phyloP scores from a whole-genome alignment of 2,329 filamentous ascomycete species.

The Westerdykella sp. region DNA sequence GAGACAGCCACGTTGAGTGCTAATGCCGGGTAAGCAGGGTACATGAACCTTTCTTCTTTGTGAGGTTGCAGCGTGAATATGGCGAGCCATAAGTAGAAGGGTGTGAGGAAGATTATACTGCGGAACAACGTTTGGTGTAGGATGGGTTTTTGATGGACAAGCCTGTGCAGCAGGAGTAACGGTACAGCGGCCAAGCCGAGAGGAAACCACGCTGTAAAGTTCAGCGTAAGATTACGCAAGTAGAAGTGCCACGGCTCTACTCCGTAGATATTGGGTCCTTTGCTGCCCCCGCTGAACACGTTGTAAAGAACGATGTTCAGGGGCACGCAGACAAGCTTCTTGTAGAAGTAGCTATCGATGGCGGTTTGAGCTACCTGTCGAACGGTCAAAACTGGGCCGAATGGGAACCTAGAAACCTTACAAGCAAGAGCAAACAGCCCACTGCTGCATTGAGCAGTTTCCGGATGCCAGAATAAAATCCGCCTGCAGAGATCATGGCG shows the following conservation, averaged over 20 bases:
- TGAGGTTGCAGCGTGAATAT: slow-evolving; percentile 92
- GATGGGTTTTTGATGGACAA: slow-evolving; percentile 54
- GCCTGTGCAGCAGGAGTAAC: slow-evolving; percentile 66
- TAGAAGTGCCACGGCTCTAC: slow-evolving; percentile 98
- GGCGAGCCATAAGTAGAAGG: slow-evolving; percentile 89
- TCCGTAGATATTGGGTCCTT: slow-evolving; percentile 86
- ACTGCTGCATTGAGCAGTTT: slow-evolving; percentile 62
- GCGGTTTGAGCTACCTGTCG: slow-evolving; percentile 60
- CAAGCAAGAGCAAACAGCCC: slow-evolving; percentile 61
- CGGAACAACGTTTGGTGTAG: slow-evolving; percentile 66
- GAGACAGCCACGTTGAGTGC: slow-evolving; percentile 82
- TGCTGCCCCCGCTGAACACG: slow-evolving; percentile 70
- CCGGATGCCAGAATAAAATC: slow-evolving; percentile 53
- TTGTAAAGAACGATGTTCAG: slow-evolving; percentile 97
- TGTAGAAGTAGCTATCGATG: slow-evolving; percentile 81
- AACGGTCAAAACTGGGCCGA: not conserved
- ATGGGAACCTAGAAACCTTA: slow-evolving; percentile 40
- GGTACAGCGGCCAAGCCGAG: slow-evolving; percentile 71
- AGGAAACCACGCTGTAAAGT: slow-evolving; percentile 93
- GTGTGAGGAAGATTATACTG: slow-evolving; percentile 69
- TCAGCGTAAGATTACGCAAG: slow-evolving; percentile 79
- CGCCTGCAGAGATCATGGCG: slow-evolving; percentile 47
- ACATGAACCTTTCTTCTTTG: slow-evolving; percentile 99
- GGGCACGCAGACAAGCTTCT: slow-evolving; percentile 67
- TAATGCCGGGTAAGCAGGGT: slow-evolving; percentile 86